Evolutionary conservation across 108 stramenopile genomes (phyloP), one percentile per base, ranked within the genome.

Genomic region (Poteriospumella lacustris): DNA sequence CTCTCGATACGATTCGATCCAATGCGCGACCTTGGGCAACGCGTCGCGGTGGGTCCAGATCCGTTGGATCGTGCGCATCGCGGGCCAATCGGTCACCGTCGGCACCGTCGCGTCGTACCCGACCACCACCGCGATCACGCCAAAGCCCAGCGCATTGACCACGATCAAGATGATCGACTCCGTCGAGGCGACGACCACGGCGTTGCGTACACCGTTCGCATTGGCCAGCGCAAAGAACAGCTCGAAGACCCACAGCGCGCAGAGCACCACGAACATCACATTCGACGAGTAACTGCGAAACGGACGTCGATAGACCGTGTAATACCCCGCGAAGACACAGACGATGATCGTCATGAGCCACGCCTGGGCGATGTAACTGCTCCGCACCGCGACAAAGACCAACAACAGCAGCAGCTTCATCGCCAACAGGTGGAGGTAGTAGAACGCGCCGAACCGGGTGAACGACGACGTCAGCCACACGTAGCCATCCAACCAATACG

Each of bases 1-100:
- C 36, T 73, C 70, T 73, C 70, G 38, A 9, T 33, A 26, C 28
- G 41, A 26, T 19, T 44, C 70, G 33, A 73, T 24, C 70, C 70
- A 73, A 52, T 5, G 24, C 5, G 43, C 38, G 9, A 42, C 70
- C 31, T 52, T 56, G 5, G 36, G 36, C 42, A 44, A 39, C 70
- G 36, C 5, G 28, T 19, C 15, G 9, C 3, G 9, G 33, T 56
- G 9, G 19, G 38, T 24, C 5, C 42, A 26, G 31, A 73, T 73
- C 38, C 70, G 70, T 33, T 73, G 41, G 31, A 73, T 5, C 5
- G 70, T 38, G 26, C 41, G 5, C 28, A 52, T 26, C 26, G 41
- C 5, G 12, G 70, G 70, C 36, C 41, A 39, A 64, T 64, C 70
- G 5, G 28, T 52, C 28, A 73, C 33, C 36, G 5, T 52, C 36